Percentiles rank a stretch among this genome's conserved stretches.
Evolutionary conservation across 208 protist genomes (phyloP).

Genomic region (Phytomonas francai): DNA sequence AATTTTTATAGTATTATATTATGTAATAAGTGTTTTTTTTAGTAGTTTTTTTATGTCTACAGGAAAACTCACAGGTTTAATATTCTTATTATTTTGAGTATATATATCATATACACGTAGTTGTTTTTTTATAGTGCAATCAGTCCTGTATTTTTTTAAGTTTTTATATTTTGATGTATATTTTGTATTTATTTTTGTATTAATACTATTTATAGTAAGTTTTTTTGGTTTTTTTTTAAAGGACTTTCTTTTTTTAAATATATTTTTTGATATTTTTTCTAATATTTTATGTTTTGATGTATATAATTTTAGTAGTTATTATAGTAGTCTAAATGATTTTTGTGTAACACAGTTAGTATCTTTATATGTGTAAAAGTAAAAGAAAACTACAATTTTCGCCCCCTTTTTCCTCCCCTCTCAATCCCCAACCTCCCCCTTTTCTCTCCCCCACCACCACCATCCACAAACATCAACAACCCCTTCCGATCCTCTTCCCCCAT

Average conservation of each 20-base stretch:
- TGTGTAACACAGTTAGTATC: constrained; percentile 73
- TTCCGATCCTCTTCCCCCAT: constrained; percentile 11
- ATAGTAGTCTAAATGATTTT: constrained; percentile 53
- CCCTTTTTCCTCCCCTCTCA: constrained; percentile 16
- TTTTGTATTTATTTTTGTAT: constrained; percentile 77
- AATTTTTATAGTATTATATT: constrained; percentile 81
- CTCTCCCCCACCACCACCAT: background rate
- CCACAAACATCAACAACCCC: background rate
- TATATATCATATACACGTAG: constrained; percentile 62
- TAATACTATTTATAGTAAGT: constrained; percentile 78
- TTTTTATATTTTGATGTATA: constrained; percentile 82
- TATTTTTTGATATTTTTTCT: constrained; percentile 82
- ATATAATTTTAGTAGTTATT: constrained; percentile 32
- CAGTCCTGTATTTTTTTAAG: constrained; percentile 77
- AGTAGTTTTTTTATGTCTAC: constrained; percentile 72
- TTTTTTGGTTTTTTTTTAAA: constrained; percentile 87
- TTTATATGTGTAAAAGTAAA: constrained; percentile 80
- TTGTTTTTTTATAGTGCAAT: constrained; percentile 58
- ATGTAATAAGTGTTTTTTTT: constrained; percentile 77
- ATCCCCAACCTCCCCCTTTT: constrained; percentile 13
- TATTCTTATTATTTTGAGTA: constrained; percentile 68
- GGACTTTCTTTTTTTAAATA: constrained; percentile 85
- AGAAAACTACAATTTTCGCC: constrained; percentile 24
- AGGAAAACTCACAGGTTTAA: constrained; percentile 39
- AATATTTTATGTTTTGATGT: constrained; percentile 59